Conservation (phyloP, 768 basidiomycete species). For the Strobilomyces dryophilus region DNA sequence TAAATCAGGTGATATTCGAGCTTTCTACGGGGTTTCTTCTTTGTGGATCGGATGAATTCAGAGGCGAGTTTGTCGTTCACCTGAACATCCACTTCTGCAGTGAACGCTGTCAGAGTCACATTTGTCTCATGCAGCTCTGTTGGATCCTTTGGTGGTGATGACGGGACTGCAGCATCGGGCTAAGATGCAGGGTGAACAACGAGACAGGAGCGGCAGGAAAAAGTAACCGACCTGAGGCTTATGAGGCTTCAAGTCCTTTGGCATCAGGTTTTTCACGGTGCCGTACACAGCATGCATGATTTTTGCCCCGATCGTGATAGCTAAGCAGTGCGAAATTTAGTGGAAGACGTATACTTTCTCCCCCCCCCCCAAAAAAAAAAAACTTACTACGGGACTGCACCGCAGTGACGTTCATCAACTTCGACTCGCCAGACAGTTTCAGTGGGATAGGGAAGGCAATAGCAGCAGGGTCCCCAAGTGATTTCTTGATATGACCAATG, state of each 20-base stretch:
- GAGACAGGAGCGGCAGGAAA: slow-evolving; percentile 29
- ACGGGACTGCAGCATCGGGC: not conserved
- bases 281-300: slow-evolving; percentile 13
- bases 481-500: slow-evolving; percentile 49
- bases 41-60: slow-evolving; percentile 77
- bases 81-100: not conserved
- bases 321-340: slow-evolving; percentile 30
- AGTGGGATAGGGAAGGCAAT: slow-evolving; percentile 34
- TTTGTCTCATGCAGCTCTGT: slow-evolving; percentile 18
- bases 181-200: slow-evolving; percentile 7
- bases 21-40: slow-evolving; percentile 37
- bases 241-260: slow-evolving; percentile 29
- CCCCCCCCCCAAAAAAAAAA: too few species aligned
- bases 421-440: slow-evolving; percentile 51
- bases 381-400: slow-evolving; percentile 61
- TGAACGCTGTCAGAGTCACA: slow-evolving; percentile 15
- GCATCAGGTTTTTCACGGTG: slow-evolving; percentile 20
- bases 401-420: slow-evolving; percentile 64
- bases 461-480: not conserved
- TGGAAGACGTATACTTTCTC: too few species aligned
- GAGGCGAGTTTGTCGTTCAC: not conserved
- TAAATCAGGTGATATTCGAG: slow-evolving; percentile 85
- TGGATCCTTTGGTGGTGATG: slow-evolving; percentile 14
- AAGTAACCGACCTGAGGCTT: slow-evolving; percentile 41
- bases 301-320: slow-evolving; percentile 24